Base-by-base conservation (phyloP, 1,284 basidiomycete genomes). In the Melampsora americana region DNA sequence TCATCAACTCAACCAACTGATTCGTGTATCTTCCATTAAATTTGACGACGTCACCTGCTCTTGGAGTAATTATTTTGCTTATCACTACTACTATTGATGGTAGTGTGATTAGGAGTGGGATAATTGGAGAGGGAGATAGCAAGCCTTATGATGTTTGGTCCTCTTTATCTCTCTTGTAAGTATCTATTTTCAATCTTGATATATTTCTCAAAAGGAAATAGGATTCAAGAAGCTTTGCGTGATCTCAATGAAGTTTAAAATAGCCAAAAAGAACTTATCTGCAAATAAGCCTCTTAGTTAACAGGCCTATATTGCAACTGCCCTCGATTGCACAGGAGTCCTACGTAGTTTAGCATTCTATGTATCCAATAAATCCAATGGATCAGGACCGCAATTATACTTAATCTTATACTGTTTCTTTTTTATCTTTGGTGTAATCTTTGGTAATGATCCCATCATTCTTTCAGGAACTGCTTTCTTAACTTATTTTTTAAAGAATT, bases 101-200 rank as follows among this genome's bases (percentile, higher is more conserved):
- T 0, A 78, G 80, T 0, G 90, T 85, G 82, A 81, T 95, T 32
- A 86, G 88, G 6, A 84, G 87, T 73, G 94, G 94, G 14, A 86
- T 87, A 53, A 85, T 86, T 0, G 84, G 84, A 2, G 89, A 89
- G 66, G 90, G 90, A 2, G 87, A 97, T 53, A 75, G 72, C 56
- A 88, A 92, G 79, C 95, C 95, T 0, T 92, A 95, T 80, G 93
- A 96, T 82, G 93, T 98, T 78, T 98, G 83, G 92, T 92, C 35
- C 85, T 98, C 4, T 97, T 98, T 84, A 89, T 93, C 79, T 92
- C 91, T 1, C 86, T 98, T 71, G 72, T 75, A 16, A 59, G 72
- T 60, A 23, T 18, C 26, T 30, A 59, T 48, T 14, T 48, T 48
- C 26, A n/a, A 20, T n/a, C 14, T 35, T 6, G 12, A 35, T 23